phyloP scores from a whole-genome alignment of 164 flowering plant species.

The Nymphaea thermarum region DNA sequence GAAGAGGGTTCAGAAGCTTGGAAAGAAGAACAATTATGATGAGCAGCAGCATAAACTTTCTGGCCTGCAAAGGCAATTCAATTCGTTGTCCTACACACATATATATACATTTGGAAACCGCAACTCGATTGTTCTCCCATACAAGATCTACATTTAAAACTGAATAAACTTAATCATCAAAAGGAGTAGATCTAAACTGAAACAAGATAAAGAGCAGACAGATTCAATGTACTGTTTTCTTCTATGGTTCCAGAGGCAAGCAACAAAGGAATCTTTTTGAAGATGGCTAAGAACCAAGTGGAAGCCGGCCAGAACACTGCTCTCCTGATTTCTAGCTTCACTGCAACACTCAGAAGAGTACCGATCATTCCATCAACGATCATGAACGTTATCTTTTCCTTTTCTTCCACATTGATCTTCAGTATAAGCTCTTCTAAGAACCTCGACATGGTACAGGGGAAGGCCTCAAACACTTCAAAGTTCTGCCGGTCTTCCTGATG shows the following conservation, averaged over 20 bases:
- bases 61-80: too few species aligned
- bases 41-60: too few species aligned
- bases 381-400: background rate
- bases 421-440: constrained; percentile 19
- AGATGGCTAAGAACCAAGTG: constrained; percentile 4
- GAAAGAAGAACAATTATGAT: too few species aligned
- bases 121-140: too few species aligned
- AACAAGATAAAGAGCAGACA: background rate
- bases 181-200: background rate
- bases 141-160: too few species aligned
- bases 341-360: constrained; percentile 15
- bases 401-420: background rate
- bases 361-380: background rate
- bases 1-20: too few species aligned
- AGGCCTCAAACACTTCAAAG: background rate
- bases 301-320: constrained; percentile 12
- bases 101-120: too few species aligned
- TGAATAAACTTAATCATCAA: too few species aligned
- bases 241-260: constrained; percentile 18
- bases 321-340: constrained; percentile 13
- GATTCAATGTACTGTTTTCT: constrained; percentile 2
- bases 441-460: constrained; percentile 10
- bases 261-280: constrained; percentile 16
- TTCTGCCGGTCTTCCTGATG: constrained; percentile 17
- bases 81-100: too few species aligned